Evolutionary conservation across 805 yeast species (phyloP).

Genomic region (Wickerhamomyces xylosicus): DNA sequence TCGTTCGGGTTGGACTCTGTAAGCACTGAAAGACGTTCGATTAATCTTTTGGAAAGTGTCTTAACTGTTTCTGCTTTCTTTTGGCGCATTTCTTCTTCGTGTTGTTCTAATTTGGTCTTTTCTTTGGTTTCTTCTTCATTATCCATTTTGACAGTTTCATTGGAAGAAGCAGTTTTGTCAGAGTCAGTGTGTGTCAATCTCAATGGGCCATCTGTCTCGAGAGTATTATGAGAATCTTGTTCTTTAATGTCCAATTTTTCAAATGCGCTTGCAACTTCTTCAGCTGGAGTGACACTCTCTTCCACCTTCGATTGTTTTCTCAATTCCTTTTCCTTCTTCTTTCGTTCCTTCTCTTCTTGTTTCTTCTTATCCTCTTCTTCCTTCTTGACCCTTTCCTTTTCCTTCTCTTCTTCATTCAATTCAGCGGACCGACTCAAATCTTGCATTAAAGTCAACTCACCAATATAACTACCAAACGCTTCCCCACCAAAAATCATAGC

Average conservation of each 20-base stretch:
- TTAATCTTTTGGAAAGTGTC: constrained; percentile 38
- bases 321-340: constrained; percentile 8
- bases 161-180: background rate
- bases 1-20: constrained; percentile 31
- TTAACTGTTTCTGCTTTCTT: constrained; percentile 40
- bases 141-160: constrained; percentile 11
- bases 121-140: constrained; percentile 22
- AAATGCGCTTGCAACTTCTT: background rate
- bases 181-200: background rate
- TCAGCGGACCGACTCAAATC: constrained; percentile 52
- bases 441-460: constrained; percentile 60
- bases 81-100: constrained; percentile 33
- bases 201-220: background rate
- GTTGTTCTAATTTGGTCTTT: constrained; percentile 42
- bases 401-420: constrained; percentile 24
- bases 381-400: constrained; percentile 11
- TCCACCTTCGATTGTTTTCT: background rate
- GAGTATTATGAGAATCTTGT: background rate
- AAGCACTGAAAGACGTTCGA: constrained; percentile 32
- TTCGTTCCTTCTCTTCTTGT: constrained; percentile 20
- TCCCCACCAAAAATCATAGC: constrained; percentile 79
- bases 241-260: background rate
- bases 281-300: background rate
- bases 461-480: constrained; percentile 68
- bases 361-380: constrained; percentile 1